These are phyloP conservation scores for Geranium rotundifolium DNA, from an alignment of 345 rosid genomes.

Conservation along the genomic window DNA sequence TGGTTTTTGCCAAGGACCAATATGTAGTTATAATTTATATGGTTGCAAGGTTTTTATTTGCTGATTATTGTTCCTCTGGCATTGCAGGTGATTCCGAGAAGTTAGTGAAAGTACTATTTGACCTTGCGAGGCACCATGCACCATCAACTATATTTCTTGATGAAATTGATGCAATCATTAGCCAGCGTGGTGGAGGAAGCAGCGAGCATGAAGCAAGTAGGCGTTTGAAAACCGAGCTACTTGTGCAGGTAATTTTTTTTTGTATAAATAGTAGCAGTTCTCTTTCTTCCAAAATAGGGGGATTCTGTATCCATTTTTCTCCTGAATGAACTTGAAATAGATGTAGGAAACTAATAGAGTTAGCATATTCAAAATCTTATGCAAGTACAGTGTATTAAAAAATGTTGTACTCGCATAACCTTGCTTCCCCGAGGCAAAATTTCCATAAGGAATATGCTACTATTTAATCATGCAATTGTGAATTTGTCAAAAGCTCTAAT, in stretches of 20 bases:
- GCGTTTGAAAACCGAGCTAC: constrained; percentile 97
- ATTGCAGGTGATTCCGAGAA: constrained; percentile 92
- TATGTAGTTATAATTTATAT: too few species aligned
- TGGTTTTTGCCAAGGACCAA: too few species aligned
- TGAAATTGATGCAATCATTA: constrained; percentile 93
- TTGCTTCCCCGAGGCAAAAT: too few species aligned
- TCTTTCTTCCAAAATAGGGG: too few species aligned
- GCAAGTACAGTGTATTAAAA: background rate
- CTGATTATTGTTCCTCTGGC: background rate
- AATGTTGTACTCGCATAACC: background rate
- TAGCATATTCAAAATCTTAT: background rate
- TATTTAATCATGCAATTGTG: background rate
- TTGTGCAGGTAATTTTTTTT: constrained; percentile 59
- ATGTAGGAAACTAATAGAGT: background rate
- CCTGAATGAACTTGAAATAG: constrained; percentile 2
- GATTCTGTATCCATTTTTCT: background rate
- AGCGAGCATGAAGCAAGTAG: constrained; percentile 99
- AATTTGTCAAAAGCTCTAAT: background rate
- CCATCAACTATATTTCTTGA: constrained; percentile 96
- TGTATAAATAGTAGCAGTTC: too few species aligned
- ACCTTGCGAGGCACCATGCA: constrained; percentile 93
- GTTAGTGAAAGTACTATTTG: constrained; percentile 82
- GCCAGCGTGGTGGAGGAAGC: constrained; percentile 90
- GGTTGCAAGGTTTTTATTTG: background rate
- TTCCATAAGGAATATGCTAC: too few species aligned